Evolutionary conservation across 495 filamentous ascomycete genomes (phyloP).

Genomic region (Rostrohypoxylon terebratum): DNA sequence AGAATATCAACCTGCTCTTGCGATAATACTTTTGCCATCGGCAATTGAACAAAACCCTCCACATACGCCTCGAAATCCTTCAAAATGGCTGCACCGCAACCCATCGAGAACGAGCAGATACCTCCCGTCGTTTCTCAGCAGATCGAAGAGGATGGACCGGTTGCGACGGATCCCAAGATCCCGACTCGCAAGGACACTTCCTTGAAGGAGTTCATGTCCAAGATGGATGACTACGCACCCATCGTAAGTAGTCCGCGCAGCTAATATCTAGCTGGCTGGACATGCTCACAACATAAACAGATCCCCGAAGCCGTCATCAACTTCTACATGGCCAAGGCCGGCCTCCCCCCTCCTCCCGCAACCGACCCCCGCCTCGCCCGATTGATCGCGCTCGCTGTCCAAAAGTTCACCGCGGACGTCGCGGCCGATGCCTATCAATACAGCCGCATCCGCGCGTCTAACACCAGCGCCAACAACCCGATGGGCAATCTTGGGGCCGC

Average conservation of each 20-base stretch:
- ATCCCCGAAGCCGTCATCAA: conserved; percentile 98
- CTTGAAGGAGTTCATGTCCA: conserved; percentile 87
- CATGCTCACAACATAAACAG: conserved; percentile 58
- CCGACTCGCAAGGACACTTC: conserved; percentile 89
- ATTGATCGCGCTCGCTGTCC: conserved; percentile 92
- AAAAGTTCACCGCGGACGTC: conserved; percentile 98
- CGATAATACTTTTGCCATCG: not conserved
- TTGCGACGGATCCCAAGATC: conserved; percentile 53
- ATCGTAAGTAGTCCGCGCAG: conserved; percentile 73
- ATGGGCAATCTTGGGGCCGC: conserved; percentile 87
- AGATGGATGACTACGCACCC: conserved; percentile 99
- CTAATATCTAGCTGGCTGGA: not conserved
- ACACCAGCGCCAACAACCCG: conserved; percentile 86
- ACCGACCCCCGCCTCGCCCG: conserved; percentile 90
- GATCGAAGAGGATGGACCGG: conserved; percentile 33
- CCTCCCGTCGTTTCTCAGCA: conserved; percentile 42
- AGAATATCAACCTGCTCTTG: not conserved
- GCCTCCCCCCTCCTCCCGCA: conserved; percentile 87
- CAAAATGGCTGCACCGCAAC: conserved; percentile 37
- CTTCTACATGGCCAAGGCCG: conserved; percentile 96
- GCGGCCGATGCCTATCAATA: conserved; percentile 98
- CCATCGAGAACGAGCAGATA: conserved; percentile 48
- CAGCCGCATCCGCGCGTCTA: conserved; percentile 90
- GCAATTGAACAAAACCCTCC: not conserved
- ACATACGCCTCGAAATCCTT: not conserved